These are phyloP conservation scores for Stylosanthes scabra DNA, from an alignment of 331 rosid species.

Conservation along the genomic window DNA sequence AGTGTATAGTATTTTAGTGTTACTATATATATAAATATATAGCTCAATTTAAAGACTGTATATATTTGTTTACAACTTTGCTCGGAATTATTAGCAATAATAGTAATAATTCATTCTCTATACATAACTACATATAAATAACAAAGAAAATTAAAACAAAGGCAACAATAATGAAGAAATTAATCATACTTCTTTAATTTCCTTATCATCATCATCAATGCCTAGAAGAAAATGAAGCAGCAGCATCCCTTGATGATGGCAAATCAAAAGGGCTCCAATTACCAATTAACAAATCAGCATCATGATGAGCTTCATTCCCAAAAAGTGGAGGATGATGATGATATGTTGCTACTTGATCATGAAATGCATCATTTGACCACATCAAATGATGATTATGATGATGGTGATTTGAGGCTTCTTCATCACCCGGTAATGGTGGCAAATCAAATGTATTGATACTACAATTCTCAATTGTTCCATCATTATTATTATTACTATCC, in stretches of 20 bases:
- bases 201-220: slow-evolving; percentile 13
- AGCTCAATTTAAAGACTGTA: not conserved
- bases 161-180: slow-evolving; percentile 36
- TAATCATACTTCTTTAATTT: not conserved
- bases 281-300: slow-evolving; percentile 55
- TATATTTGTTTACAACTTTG: slow-evolving; percentile 26
- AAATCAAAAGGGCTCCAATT: slow-evolving; percentile 74
- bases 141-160: not conserved
- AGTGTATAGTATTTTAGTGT: slow-evolving; percentile 7
- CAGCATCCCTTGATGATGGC: slow-evolving; percentile 47
- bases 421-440: slow-evolving; percentile 79
- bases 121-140: slow-evolving; percentile 32
- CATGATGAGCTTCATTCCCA: slow-evolving; percentile 47
- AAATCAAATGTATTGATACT: slow-evolving; percentile 57
- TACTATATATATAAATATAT: slow-evolving; percentile 1
- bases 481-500: slow-evolving; percentile 14
- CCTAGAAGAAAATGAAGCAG: slow-evolving; percentile 53
- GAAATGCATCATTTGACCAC: slow-evolving; percentile 51
- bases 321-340: slow-evolving; percentile 30
- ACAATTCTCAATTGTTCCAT: slow-evolving; percentile 26
- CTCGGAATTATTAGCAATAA: slow-evolving; percentile 19
- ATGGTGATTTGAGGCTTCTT: slow-evolving; percentile 31
- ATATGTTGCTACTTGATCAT: slow-evolving; percentile 25
- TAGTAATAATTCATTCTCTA: slow-evolving; percentile 34
- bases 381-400: slow-evolving; percentile 23